Base-by-base conservation (phyloP, 192 early-diverging fungal species). In the Obelidium mucronatum region DNA sequence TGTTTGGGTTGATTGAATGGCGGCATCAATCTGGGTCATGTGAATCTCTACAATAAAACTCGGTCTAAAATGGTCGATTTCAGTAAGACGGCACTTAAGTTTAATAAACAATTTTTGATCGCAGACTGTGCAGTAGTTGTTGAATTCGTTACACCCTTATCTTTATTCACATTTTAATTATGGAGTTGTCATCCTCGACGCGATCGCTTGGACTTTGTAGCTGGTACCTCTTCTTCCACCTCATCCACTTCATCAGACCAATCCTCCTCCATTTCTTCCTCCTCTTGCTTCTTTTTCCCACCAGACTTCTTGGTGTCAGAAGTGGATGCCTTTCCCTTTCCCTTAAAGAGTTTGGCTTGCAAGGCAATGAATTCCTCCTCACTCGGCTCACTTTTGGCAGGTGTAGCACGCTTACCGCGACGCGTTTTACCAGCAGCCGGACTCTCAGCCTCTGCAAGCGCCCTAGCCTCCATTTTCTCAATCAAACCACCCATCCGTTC, bases 361-460 rank as follows among this genome's bases (percentile, higher is more conserved):
- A 90, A 78, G 8, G 82, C 84, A 52, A 80, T 78, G 59, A 92
- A 92, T 79, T 92, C 90, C 37, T 90, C 90, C 30, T 92, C 91
- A 0, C 78, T 83, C 28, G 89, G 89, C 55, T 22, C 24, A 22
- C 17, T 8, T 8, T 70, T 36, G 40, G 34, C 44, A 56, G n/a
- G 55, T 63, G 26, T 61, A 11, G 63, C 54, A 56, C 74, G 60
- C 40, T 71, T 53, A 40, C 40, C 67, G 19, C 48, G 37, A 13
- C 52, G 51, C 0, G 22, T 4, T 19, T 35, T 35, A n/a, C 64
- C 31, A 17, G 24, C 39, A 60, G 13, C 58, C 11, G 33, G 11
- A 42, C 59, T 73, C 35, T 33, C 67, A 40, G 22, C 33, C 26
- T 40, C 72, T 74, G 39, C 22, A 11, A 40, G 22, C 8, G 40